Base-by-base conservation (phyloP, 176 grass and related monocot species). In the Alloteropsis semialata region DNA sequence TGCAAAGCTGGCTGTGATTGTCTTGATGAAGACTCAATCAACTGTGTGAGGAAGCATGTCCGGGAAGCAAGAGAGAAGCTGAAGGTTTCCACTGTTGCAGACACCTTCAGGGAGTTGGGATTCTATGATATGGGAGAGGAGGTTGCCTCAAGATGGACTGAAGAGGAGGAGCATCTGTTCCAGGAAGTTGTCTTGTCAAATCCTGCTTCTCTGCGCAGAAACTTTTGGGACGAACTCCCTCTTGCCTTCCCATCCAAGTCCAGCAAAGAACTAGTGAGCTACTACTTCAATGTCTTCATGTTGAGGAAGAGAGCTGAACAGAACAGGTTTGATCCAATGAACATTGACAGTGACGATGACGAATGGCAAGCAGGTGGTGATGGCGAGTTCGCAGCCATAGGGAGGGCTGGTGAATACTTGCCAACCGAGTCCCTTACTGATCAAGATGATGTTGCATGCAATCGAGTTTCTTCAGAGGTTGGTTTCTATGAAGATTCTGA, bases 201-300 rank as follows among this genome's bases (percentile, higher is more conserved):
- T 68, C 86, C 88, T 57, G 84, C 86, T 57, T 89, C 95, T 59
- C 54, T 91, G 38, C 78, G 73, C 41, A 91, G 81, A 82, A 89
- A 88, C 68, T 97, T 97, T 75, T 97, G 95, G 95, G 84, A 97
- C 45, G 74, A 89, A 33, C 88, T 94, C 28, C 74, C 87, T 27
- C 61, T 87, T 88, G 88, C 81, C 24, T 94, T 97, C 59, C 92
- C 92, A 37, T 67, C 76, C 39, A 92, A 86, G 85, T 89, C 73
- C 66, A 89, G 51, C 64, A 88, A 85, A 76, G 92, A 94, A 33
- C 74, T 94, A 12, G 86, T 97, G 49, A 87, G 92, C 80, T 97
- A 94, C 80, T 97, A 94, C 83, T 97, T 92, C 67, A 97, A 97
- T 74, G 95, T 94, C 39, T 97, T 87, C 82, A 97, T 97, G 70